Conservation (phyloP, 495 filamentous ascomycete genomes). For the Aspergillus biplanus region DNA sequence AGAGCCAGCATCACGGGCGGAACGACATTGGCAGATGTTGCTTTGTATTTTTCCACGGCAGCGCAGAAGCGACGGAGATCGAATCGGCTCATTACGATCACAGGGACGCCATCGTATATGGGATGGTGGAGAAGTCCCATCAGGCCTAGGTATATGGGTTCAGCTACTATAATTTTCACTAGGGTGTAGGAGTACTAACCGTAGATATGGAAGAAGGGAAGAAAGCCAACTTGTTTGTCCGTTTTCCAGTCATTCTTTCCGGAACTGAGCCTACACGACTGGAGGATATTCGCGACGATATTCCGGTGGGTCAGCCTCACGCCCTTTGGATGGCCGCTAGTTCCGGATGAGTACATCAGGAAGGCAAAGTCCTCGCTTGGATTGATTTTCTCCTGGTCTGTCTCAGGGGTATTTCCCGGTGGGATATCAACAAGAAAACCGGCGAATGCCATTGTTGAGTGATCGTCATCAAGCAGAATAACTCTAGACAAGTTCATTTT, state of each 20-base stretch:
- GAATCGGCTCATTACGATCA: slow-evolving; percentile 81
- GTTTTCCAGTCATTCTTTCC: slow-evolving; percentile 62
- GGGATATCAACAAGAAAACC: slow-evolving; percentile 45
- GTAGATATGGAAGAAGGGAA: slow-evolving; percentile 96
- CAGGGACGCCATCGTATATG: slow-evolving; percentile 65
- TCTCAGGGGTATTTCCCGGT: slow-evolving; percentile 57
- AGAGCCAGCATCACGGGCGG: slow-evolving; percentile 83
- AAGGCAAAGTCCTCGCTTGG: slow-evolving; percentile 56
- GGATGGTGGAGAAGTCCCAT: slow-evolving; percentile 63
- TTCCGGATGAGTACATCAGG: slow-evolving; percentile 84
- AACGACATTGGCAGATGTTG: slow-evolving; percentile 80
- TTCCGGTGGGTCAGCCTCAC: slow-evolving; percentile 85
- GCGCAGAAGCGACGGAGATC: slow-evolving; percentile 77
- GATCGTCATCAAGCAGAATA: slow-evolving; percentile 75
- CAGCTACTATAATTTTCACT: slow-evolving; percentile 23
- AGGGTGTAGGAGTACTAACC: slow-evolving; percentile 43
- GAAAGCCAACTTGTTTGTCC: slow-evolving; percentile 74
- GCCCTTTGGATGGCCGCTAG: slow-evolving; percentile 91
- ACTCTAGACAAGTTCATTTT: slow-evolving; percentile 67
- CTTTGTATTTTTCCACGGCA: slow-evolving; percentile 70
- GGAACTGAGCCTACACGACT: slow-evolving; percentile 57
- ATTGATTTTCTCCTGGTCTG: slow-evolving; percentile 34
- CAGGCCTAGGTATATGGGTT: slow-evolving; percentile 62
- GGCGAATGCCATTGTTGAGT: too few species aligned
- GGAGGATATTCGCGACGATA: slow-evolving; percentile 70